Evolutionary conservation across 2,329 filamentous ascomycete species (phyloP), one percentile per base, ranked within the genome.

Genomic region (Trichoderma sp.): DNA sequence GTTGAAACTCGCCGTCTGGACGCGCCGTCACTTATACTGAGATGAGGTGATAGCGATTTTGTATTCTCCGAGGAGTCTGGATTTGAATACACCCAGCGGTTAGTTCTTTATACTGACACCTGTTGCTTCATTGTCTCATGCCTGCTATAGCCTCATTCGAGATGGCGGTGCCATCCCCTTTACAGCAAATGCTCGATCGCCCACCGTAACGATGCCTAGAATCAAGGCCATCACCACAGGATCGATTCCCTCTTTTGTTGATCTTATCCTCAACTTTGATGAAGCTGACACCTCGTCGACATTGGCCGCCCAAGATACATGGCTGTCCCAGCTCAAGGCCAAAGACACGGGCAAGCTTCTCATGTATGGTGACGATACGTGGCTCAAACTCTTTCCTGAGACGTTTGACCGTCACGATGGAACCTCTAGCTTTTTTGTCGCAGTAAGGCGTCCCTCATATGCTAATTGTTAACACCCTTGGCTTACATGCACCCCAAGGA

Each of bases 341-440:
- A 90, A 88, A 74, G 81, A 83, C 27, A 78, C 82, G 19, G 92
- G 92, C 22, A 93, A 92, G 74, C 84, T 98, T 70, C 83, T 97
- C 76, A 95, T 99, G 90, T 97, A 95, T 76, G 95, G 95, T 58
- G 95, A 99, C 75, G 95, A 99, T 78, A 99, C 95, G 22, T 99
- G 95, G 96, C 82, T 99, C 73, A 98, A 97, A 81, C 84, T 99
- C 15, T 99, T 99, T 74, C 95, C 95, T 1, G 88, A 87, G 17
- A 93, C 91, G 57, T 99, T 99, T 80, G 88, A 90, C 72, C 89
- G 94, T 48, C 84, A 89, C 60, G 96, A 99, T 79, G 95, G 96
- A 57, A 99, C 95, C 2, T 93, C 93, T 67, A 98, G 94, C 81
- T 99, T 99, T 79, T 99, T 98, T 79, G 95, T 99, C 73, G 93